Evolutionary conservation across 164 flowering plant species (phyloP).

Genomic region (Vitis riparia): DNA sequence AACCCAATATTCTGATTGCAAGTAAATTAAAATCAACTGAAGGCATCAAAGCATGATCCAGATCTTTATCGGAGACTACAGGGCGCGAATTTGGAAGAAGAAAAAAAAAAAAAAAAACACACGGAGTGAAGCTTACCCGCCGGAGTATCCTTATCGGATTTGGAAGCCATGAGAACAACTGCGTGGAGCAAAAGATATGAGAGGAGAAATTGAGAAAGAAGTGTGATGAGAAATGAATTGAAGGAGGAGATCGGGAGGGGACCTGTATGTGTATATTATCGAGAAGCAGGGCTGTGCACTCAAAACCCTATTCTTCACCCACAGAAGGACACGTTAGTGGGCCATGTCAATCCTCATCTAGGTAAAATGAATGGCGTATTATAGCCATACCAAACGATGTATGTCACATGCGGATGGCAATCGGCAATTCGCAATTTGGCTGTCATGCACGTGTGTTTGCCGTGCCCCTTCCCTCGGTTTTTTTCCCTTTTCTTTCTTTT

Average conservation of each 20-base stretch:
- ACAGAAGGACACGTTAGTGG: slow-evolving; percentile 8
- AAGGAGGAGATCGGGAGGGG: not conserved
- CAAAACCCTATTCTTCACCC: slow-evolving; percentile 1
- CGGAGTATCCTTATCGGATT: slow-evolving; percentile 26
- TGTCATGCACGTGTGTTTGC: too few species aligned
- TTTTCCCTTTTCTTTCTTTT: too few species aligned
- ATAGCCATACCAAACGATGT: too few species aligned
- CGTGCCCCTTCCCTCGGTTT: too few species aligned
- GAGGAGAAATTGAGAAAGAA: not conserved
- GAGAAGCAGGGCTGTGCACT: not conserved
- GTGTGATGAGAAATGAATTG: not conserved
- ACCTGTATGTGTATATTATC: not conserved
- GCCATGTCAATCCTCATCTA: slow-evolving; percentile 23
- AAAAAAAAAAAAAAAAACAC: not conserved
- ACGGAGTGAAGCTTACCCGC: slow-evolving; percentile 12
- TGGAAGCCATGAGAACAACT: slow-evolving; percentile 32
- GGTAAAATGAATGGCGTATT: not conserved
- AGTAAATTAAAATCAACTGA: not conserved
- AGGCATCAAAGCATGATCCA: not conserved
- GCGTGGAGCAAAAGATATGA: not conserved
- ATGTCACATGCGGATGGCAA: too few species aligned
- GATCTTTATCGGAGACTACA: not conserved
- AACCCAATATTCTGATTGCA: too few species aligned
- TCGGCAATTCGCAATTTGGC: too few species aligned
- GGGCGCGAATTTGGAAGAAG: not conserved